Percentiles rank a stretch among this genome's conserved stretches.
These are phyloP conservation scores for Penicillium paradoxum DNA, from an alignment of 495 filamentous ascomycete genomes.

Conservation along the genomic window DNA sequence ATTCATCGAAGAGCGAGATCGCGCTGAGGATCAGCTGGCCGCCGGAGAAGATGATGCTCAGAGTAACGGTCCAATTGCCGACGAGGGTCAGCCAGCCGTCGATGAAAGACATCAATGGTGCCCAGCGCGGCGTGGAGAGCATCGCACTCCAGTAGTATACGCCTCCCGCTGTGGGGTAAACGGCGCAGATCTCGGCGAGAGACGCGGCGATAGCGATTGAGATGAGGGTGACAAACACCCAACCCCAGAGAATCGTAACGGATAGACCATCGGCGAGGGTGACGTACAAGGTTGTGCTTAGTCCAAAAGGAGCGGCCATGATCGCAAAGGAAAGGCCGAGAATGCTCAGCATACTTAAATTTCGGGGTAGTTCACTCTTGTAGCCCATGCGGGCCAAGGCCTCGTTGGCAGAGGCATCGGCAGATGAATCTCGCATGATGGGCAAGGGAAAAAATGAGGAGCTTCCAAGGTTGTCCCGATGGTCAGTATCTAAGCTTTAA, in stretches of 20 bases:
- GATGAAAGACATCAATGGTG: conserved; percentile 60
- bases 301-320: conserved; percentile 61
- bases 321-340: conserved; percentile 57
- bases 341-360: conserved; percentile 61
- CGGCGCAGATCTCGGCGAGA: conserved; percentile 70
- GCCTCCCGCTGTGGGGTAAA: conserved; percentile 64
- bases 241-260: conserved; percentile 64
- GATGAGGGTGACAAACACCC: conserved; percentile 65
- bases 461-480: neutral
- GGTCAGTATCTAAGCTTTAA: neutral
- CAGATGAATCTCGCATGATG: conserved; percentile 23
- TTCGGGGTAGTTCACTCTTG: conserved; percentile 56
- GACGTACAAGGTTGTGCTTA: conserved; percentile 66
- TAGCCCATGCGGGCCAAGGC: conserved; percentile 59
- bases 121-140: conserved; percentile 50
- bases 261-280: conserved; percentile 60
- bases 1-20: conserved; percentile 56
- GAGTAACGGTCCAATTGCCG: conserved; percentile 59
- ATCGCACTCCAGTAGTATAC: conserved; percentile 77
- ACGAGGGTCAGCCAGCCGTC: conserved; percentile 73
- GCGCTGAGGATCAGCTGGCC: conserved; percentile 58
- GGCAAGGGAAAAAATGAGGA: neutral
- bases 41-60: conserved; percentile 47
- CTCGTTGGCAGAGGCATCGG: conserved; percentile 45
- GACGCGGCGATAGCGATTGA: conserved; percentile 67